These are phyloP conservation scores for Mycena sanguinolenta DNA, from an alignment of 768 basidiomycete species.

Conservation along the genomic window DNA sequence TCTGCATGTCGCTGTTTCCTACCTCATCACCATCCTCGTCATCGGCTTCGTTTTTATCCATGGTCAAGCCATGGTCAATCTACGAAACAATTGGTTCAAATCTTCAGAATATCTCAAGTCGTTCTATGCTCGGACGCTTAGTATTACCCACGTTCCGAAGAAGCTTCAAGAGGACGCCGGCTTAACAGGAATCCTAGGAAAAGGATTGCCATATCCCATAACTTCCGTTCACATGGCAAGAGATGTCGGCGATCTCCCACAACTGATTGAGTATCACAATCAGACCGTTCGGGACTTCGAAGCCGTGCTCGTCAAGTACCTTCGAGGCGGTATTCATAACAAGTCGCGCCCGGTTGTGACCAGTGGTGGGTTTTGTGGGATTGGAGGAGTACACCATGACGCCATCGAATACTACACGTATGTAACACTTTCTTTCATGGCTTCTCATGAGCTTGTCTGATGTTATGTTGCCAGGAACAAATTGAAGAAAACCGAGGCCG, in stretches of 20 bases:
- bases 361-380: conserved; percentile 76
- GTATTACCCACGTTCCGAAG: conserved; percentile 76
- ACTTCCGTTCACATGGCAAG: conserved; percentile 81
- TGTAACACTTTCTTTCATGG: conserved; percentile 54
- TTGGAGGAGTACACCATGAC: conserved; percentile 79
- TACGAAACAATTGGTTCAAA: conserved; percentile 81
- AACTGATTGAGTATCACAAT: conserved; percentile 84
- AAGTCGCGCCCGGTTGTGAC: conserved; percentile 76
- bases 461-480: conserved; percentile 6
- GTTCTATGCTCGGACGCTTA: conserved; percentile 86
- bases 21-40: conserved; percentile 72
- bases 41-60: conserved; percentile 72
- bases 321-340: conserved; percentile 74
- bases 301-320: conserved; percentile 77
- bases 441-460: conserved; percentile 47
- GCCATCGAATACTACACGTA: conserved; percentile 84
- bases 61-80: conserved; percentile 74
- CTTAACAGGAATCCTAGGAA: conserved; percentile 68
- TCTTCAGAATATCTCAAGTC: conserved; percentile 79
- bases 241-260: conserved; percentile 79
- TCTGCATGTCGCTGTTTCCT: conserved; percentile 78
- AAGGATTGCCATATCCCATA: conserved; percentile 77
- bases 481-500: conserved; percentile 60
- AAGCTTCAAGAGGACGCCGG: conserved; percentile 80
- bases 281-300: conserved; percentile 83